These are phyloP conservation scores for Fusarium pseudocircinatum DNA, from an alignment of 2,329 filamentous ascomycete species.

Conservation along the genomic window DNA sequence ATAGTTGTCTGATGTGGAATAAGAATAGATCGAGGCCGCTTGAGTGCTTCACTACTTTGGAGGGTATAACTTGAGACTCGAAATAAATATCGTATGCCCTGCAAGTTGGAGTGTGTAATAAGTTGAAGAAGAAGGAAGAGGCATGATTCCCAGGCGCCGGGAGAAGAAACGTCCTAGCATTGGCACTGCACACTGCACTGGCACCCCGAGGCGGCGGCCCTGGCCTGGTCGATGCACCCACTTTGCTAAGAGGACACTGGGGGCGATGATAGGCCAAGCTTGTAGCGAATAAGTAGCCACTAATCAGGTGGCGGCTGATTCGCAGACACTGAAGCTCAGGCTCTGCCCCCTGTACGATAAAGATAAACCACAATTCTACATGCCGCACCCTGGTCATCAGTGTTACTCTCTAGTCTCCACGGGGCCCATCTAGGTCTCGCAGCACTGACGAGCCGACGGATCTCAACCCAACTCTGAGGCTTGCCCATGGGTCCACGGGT, in stretches of 20 bases:
- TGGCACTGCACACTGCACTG: conserved; percentile 49
- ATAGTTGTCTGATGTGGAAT: neutral
- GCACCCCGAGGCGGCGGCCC: conserved; percentile 51
- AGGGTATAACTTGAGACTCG: conserved; percentile 29
- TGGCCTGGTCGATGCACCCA: conserved; percentile 48
- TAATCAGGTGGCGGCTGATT: conserved; percentile 28
- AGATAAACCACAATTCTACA: conserved; percentile 47
- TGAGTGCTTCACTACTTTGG: neutral
- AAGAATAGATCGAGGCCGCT: neutral
- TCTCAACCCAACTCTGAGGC: conserved; percentile 52
- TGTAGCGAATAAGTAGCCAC: conserved; percentile 41
- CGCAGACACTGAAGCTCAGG: neutral
- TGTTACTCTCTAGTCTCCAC: conserved; percentile 49
- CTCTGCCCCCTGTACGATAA: conserved; percentile 14
- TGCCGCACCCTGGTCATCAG: conserved; percentile 44
- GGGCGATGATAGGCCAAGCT: conserved; percentile 46
- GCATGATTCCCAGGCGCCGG: conserved; percentile 49
- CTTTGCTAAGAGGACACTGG: conserved; percentile 48
- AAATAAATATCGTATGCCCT: conserved; percentile 42
- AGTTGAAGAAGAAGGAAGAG: conserved; percentile 49
- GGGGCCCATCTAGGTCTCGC: conserved; percentile 51
- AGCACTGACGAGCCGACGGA: conserved; percentile 52
- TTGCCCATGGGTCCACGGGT: conserved; percentile 44
- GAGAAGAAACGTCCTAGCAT: conserved; percentile 53
- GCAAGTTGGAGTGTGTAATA: conserved; percentile 47